A percentile compares a stretch with the other conserved stretches of the same genome.
Conservation (phyloP, 495 filamentous ascomycete species). For the Penicilliopsis zonata region DNA sequence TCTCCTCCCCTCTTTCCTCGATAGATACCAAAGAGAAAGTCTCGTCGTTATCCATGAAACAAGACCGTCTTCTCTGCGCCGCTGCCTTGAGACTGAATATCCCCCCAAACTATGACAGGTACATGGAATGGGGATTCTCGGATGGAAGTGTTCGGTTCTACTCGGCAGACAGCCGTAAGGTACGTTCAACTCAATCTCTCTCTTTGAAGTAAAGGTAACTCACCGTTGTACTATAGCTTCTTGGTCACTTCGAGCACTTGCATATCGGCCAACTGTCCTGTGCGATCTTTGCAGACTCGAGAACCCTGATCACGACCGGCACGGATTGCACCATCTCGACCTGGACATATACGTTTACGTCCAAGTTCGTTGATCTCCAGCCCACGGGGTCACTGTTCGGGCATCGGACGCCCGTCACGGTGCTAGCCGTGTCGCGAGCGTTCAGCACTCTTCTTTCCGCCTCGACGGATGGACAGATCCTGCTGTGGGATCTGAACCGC, state of each 20-base stretch:
- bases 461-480: constrained; percentile 65
- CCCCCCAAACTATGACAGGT: constrained; percentile 77
- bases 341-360: constrained; percentile 53
- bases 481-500: constrained; percentile 91
- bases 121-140: constrained; percentile 91
- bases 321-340: constrained; percentile 83
- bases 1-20: constrained; percentile 5
- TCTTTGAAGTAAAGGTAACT: constrained; percentile 3
- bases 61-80: constrained; percentile 77
- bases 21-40: constrained; percentile 70
- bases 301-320: constrained; percentile 81
- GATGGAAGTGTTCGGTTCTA: constrained; percentile 90
- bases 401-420: constrained; percentile 68
- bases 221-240: constrained; percentile 27
- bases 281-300: constrained; percentile 75
- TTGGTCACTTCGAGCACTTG: constrained; percentile 85
- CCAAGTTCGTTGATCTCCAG: constrained; percentile 65
- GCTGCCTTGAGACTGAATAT: constrained; percentile 74
- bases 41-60: constrained; percentile 67
- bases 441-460: constrained; percentile 80
- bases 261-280: constrained; percentile 79
- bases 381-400: constrained; percentile 78
- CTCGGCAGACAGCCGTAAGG: constrained; percentile 60
- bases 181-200: constrained; percentile 9
- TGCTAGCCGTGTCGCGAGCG: constrained; percentile 71